Base-by-base conservation (phyloP, 768 basidiomycete species). In the Trametes cubensis region DNA sequence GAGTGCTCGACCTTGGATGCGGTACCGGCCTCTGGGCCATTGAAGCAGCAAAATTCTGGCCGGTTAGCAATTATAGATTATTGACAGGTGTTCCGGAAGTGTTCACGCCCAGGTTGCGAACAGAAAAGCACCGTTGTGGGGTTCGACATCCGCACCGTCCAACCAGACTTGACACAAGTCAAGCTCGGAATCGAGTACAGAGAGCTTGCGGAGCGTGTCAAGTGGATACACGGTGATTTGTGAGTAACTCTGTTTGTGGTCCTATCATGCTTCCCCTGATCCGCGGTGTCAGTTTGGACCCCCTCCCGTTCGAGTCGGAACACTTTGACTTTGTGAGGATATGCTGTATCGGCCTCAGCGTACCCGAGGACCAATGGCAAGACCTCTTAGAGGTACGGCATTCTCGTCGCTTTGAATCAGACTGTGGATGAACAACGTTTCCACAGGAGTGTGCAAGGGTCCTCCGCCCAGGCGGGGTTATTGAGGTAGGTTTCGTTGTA, bases 341-440 rank as follows among this genome's bases (percentile, higher is more conserved):
- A 67, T 80, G 79, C 38, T 79, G 81, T 41, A 80, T 89, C 55
- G 88, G 86, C 3, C 79, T 90, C 6, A 86, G 82, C 21, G 82
- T 90, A 39, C 88, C 89, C 13, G 88, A 90, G 73, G 84, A 88
- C 67, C 85, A 89, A 82, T 90, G 89, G 88, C 85, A 83, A 66
- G 79, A 75, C 68, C 76, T 90, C 54, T 71, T 90, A 4, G 83
- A 87, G 82, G 89, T 85, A 73, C 13, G 7, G 5, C 8, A 45
- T 53, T 60, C 48, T 58, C 39, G 63, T 62, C 50, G 59, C 48
- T 10, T 11, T 44, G 57, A 48, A 52, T 61, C 64, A 67, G 63
- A 63, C 49, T 65, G 54, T 59, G 21, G 23, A 25, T 46, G 18
- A 57, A 26, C 28, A 38, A 44, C 20, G 40, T 47, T 23, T 51